Evolutionary conservation across 164 flowering plant species (phyloP).

Genomic region (Vitis labrusca): DNA sequence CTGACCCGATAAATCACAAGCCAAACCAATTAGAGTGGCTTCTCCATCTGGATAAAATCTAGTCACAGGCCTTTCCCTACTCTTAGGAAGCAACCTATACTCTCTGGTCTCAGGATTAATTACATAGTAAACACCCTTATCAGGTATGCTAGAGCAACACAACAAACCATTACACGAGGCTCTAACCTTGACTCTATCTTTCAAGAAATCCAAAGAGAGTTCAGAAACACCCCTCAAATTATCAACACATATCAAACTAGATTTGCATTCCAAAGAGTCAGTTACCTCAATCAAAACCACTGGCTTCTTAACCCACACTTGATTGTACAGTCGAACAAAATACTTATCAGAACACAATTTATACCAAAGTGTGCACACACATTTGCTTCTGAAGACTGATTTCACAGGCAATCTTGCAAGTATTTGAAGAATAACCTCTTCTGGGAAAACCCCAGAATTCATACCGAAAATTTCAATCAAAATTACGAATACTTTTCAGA

Average conservation of each 20-base stretch:
- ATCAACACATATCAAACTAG: constrained; percentile 67
- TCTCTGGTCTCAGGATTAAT: constrained; percentile 89
- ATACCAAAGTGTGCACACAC: constrained; percentile 73
- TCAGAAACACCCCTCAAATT: constrained; percentile 57
- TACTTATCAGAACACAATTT: constrained; percentile 51
- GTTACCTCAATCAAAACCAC: constrained; percentile 68
- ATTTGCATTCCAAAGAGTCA: constrained; percentile 40
- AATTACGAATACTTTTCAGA: not conserved
- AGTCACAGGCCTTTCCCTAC: constrained; percentile 68
- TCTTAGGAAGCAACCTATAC: constrained; percentile 60
- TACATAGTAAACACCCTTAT: constrained; percentile 80
- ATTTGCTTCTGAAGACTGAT: constrained; percentile 60
- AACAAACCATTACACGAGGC: constrained; percentile 92
- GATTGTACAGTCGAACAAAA: constrained; percentile 56
- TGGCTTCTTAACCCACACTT: constrained; percentile 49
- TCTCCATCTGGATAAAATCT: constrained; percentile 85
- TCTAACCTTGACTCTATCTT: constrained; percentile 76
- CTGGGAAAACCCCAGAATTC: constrained; percentile 61
- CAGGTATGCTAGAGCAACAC: constrained; percentile 85
- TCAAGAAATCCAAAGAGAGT: constrained; percentile 67
- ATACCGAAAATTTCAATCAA: not conserved
- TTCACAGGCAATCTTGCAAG: constrained; percentile 77
- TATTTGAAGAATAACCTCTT: constrained; percentile 69
- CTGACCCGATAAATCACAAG: constrained; percentile 34
- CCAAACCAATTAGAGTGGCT: constrained; percentile 82